phyloP scores from a whole-genome alignment of 2,329 filamentous ascomycete species.

The Exophiala calicioides region DNA sequence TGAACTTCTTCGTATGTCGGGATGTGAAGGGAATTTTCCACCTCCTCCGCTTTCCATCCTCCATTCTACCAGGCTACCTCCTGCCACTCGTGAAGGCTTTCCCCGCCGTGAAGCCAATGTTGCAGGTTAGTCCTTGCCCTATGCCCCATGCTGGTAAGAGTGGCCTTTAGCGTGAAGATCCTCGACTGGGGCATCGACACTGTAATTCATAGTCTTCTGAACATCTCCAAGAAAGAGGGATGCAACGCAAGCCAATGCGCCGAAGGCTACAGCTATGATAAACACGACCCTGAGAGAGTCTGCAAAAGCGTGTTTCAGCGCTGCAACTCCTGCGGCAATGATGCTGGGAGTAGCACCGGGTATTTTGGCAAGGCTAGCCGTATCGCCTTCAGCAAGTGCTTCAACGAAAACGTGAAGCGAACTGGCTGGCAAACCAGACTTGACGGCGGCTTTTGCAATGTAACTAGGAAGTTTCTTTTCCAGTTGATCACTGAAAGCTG shows the following conservation, averaged over 20 bases:
- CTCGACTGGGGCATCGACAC: constrained; percentile 28
- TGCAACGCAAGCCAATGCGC: constrained; percentile 21
- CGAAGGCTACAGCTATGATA: constrained; percentile 25
- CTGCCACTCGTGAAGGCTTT: too few species aligned
- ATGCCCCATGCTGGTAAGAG: too few species aligned
- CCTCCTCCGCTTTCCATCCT: too few species aligned
- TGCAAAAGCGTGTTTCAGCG: constrained; percentile 24
- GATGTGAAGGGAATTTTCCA: too few species aligned
- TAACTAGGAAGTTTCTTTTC: constrained; percentile 19
- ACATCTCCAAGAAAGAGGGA: constrained; percentile 26
- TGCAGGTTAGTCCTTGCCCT: too few species aligned
- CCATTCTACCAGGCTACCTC: too few species aligned
- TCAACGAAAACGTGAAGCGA: constrained; percentile 20
- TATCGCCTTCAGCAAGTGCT: constrained; percentile 22
- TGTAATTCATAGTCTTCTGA: constrained; percentile 28
- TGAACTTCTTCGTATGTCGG: too few species aligned
- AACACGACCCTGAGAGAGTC: constrained; percentile 26
- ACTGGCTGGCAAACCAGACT: constrained; percentile 18
- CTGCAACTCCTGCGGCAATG: constrained; percentile 12
- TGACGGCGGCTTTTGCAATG: constrained; percentile 13
- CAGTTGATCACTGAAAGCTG: constrained; percentile 18
- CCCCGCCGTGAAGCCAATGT: too few species aligned
- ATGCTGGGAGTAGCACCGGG: constrained; percentile 19
- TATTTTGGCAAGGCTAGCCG: constrained; percentile 9
- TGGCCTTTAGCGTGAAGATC: constrained; percentile 25